Evolutionary conservation across 192 early-diverging fungal species (phyloP), one percentile per base, ranked within the genome.

Genomic region (Paraglomus occultum): DNA sequence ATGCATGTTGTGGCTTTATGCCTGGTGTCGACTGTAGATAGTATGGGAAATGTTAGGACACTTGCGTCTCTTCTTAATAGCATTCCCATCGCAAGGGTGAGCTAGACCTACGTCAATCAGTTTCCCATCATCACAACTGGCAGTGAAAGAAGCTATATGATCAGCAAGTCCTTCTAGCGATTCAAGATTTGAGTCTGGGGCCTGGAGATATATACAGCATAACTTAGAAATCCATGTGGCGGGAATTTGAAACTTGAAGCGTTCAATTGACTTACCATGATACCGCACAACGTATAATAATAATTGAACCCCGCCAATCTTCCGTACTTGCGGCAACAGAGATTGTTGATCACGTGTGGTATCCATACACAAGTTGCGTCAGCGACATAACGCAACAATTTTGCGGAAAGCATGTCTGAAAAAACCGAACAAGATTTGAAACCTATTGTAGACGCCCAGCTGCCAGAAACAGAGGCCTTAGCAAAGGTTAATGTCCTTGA

Each of bases 371-470:
- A 31, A 31, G 31, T 31, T 31, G 31, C 31, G 31, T 31, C 31
- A 31, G 31, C 31, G 31, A 31, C 31, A 31, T 31, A 31, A 60
- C 46, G 31, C 58, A 64, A 73, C 31, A 49, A 79, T 79, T 77
- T 72, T 31, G 31, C 75, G 59, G 85, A 84, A 69, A 83, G 83
- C 63, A 84, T 79, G 68, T 59, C 83, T 54, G 81, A 81, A 68
- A 98, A 98, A 87, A 91, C 94, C 89, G 94, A 98, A 73, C 91
- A 91, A 87, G 93, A 95, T 82, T 94, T 88, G 85, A 86, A 87
- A 72, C 84, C 83, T 44, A 82, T 88, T 51, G 89, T 92, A 52
- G 91, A 94, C 74, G 84, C 67, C 17, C 87, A 90, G 68, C 76
- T 96, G 14, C 92, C 92, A 44, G 87, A 92, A 68, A 90, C 91